phyloP scores from a whole-genome alignment of 2,329 filamentous ascomycete species.

The Talaromyces sp. region DNA sequence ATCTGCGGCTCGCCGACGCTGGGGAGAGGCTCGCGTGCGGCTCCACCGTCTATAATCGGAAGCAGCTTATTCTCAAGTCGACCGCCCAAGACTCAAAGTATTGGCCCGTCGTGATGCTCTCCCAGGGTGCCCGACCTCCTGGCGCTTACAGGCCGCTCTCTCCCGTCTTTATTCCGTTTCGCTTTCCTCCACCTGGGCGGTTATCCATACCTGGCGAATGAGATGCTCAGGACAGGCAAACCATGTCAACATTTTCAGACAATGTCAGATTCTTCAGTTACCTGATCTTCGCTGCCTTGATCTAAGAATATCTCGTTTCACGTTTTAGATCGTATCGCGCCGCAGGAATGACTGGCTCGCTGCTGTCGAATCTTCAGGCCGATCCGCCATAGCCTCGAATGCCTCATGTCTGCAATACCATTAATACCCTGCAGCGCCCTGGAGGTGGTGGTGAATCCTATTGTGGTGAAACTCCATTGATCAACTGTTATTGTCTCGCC shows the following conservation, averaged over 20 bases:
- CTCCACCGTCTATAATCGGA: background rate
- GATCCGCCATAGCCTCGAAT: background rate
- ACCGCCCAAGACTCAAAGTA: background rate
- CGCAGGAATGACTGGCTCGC: conserved; percentile 5
- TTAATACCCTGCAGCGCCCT: conserved; percentile 7
- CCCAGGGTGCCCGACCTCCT: background rate
- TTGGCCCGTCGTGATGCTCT: background rate
- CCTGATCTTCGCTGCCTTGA: background rate
- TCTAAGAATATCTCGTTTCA: conserved; percentile 4
- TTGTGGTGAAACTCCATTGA: conserved; percentile 2
- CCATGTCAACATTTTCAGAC: background rate
- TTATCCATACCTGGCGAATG: background rate
- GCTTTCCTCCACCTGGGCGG: background rate
- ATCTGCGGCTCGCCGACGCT: background rate
- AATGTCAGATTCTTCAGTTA: background rate
- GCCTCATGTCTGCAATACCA: background rate
- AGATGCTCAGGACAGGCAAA: background rate
- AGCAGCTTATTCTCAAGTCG: background rate
- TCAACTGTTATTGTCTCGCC: background rate
- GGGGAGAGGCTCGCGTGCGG: background rate
- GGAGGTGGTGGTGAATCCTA: background rate
- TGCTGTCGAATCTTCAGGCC: background rate
- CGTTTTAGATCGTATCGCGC: conserved; percentile 1
- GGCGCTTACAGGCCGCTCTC: conserved; percentile 8
- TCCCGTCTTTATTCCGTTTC: background rate